Percentiles rank a stretch among this genome's conserved stretches.
These are phyloP conservation scores for Allium fistulosum DNA, from an alignment of 106 monocot species.

Conservation along the genomic window DNA sequence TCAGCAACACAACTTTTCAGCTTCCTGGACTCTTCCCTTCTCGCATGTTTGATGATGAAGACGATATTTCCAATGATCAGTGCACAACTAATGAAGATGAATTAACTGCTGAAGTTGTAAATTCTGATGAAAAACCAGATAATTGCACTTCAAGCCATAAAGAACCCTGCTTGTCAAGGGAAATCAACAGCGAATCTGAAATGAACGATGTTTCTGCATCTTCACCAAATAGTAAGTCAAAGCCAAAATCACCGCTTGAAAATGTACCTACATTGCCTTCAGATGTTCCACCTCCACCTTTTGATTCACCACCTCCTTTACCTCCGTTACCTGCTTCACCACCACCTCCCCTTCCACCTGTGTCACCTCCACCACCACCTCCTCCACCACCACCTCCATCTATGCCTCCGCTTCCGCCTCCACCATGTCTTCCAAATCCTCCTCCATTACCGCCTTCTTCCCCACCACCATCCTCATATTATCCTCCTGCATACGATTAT, in stretches of 20 bases:
- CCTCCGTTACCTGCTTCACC: conserved; percentile 24
- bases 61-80: conserved; percentile 40
- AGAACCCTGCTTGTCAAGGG: conserved; percentile 36
- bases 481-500: conserved; percentile 39
- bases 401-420: conserved; percentile 15
- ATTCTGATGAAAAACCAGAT: conserved; percentile 24
- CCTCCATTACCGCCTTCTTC: conserved; percentile 19
- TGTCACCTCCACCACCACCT: conserved; percentile 10
- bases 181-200: conserved; percentile 61
- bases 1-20: conserved; percentile 77
- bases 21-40: conserved; percentile 55
- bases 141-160: conserved; percentile 13
- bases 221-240: conserved; percentile 19
- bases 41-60: conserved; percentile 75
- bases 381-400: conserved; percentile 9
- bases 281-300: conserved; percentile 37
- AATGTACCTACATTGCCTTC: conserved; percentile 17
- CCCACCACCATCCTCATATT: conserved; percentile 22
- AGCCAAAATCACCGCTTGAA: conserved; percentile 5
- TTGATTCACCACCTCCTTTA: conserved; percentile 41
- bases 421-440: conserved; percentile 15
- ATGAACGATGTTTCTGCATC: conserved; percentile 61
- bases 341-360: conserved; percentile 19
- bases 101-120: conserved; percentile 18
- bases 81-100: conserved; percentile 20